Evolutionary conservation across 108 stramenopile species (phyloP).

Genomic region (Pelagomonas calceolata): DNA sequence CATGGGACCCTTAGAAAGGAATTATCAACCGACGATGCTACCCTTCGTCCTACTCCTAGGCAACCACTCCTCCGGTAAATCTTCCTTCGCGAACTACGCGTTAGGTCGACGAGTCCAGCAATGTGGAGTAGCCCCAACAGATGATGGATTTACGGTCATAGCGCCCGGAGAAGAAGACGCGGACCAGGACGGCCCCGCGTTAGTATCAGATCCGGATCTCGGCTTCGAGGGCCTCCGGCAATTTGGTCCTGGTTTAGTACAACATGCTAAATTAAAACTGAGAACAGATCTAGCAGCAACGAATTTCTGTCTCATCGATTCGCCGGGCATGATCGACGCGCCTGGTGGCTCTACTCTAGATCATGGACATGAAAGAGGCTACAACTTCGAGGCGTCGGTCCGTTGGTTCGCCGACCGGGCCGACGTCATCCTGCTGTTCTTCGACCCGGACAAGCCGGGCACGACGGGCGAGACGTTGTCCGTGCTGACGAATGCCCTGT

Average conservation of each 20-base stretch:
- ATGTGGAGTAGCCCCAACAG: slow-evolving; percentile 98
- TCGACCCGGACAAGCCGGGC: slow-evolving; percentile 93
- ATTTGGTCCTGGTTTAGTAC: slow-evolving; percentile 88
- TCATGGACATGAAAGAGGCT: slow-evolving; percentile 65
- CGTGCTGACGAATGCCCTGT: slow-evolving; percentile 71
- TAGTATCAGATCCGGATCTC: slow-evolving; percentile 91
- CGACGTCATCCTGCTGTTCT: slow-evolving; percentile 93
- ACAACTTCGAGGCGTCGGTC: slow-evolving; percentile 88
- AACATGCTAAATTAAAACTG: slow-evolving; percentile 87
- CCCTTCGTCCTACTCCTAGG: slow-evolving; percentile 94
- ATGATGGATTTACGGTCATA: slow-evolving; percentile 96
- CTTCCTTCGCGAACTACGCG: slow-evolving; percentile 91
- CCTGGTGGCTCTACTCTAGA: neutral
- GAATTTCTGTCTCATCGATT: slow-evolving; percentile 80
- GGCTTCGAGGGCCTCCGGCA: slow-evolving; percentile 78
- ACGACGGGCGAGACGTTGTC: slow-evolving; percentile 96
- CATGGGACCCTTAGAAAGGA: slow-evolving; percentile 39
- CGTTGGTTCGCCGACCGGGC: slow-evolving; percentile 94
- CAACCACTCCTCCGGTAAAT: slow-evolving; percentile 89
- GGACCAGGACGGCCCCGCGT: slow-evolving; percentile 73
- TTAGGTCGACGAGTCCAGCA: slow-evolving; percentile 77
- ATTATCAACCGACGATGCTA: slow-evolving; percentile 47
- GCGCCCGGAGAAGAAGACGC: slow-evolving; percentile 79
- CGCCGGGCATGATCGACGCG: slow-evolving; percentile 92
- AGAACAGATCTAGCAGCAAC: slow-evolving; percentile 40